Evolutionary conservation across 331 rosid species (phyloP).

Genomic region (Ulmus americana): DNA sequence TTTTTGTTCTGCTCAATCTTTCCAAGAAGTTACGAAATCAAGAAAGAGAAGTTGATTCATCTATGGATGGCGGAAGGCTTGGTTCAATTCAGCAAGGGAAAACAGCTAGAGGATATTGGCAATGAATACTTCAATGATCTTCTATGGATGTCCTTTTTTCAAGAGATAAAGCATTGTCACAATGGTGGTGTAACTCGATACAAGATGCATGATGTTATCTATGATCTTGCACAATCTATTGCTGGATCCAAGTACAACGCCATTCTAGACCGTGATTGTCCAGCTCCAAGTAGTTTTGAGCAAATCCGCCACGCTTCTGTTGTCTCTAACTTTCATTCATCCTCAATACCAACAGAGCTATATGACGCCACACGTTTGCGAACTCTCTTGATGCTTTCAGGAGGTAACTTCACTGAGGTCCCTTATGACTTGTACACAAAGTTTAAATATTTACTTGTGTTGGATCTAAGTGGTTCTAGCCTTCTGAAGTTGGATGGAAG

Average conservation of each 20-base stretch:
- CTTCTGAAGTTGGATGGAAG: constrained; percentile 12
- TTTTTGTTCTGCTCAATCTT: constrained; percentile 30
- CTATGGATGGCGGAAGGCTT: constrained; percentile 30
- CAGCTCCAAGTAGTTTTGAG: not conserved
- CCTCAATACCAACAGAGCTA: constrained; percentile 14
- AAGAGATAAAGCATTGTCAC: constrained; percentile 16
- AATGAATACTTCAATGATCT: constrained; percentile 21
- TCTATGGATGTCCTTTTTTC: constrained; percentile 36
- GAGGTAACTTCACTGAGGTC: constrained; percentile 10
- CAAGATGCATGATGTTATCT: constrained; percentile 36
- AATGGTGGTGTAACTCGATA: constrained; percentile 10
- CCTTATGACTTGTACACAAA: constrained; percentile 7
- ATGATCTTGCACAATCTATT: constrained; percentile 34
- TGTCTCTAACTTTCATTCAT: constrained; percentile 10
- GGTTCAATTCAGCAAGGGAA: constrained; percentile 1
- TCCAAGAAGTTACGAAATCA: constrained; percentile 23
- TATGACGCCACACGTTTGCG: constrained; percentile 15
- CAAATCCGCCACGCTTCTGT: constrained; percentile 22
- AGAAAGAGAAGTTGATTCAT: constrained; percentile 27
- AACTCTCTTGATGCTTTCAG: constrained; percentile 19
- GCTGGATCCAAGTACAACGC: constrained; percentile 19
- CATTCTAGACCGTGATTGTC: constrained; percentile 7
- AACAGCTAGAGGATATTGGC: constrained; percentile 20
- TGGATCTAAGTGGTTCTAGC: constrained; percentile 26
- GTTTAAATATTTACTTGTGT: constrained; percentile 17